phyloP scores from a whole-genome alignment of 495 filamentous ascomycete genomes.

The Friedmanniomyces endolithicus region DNA sequence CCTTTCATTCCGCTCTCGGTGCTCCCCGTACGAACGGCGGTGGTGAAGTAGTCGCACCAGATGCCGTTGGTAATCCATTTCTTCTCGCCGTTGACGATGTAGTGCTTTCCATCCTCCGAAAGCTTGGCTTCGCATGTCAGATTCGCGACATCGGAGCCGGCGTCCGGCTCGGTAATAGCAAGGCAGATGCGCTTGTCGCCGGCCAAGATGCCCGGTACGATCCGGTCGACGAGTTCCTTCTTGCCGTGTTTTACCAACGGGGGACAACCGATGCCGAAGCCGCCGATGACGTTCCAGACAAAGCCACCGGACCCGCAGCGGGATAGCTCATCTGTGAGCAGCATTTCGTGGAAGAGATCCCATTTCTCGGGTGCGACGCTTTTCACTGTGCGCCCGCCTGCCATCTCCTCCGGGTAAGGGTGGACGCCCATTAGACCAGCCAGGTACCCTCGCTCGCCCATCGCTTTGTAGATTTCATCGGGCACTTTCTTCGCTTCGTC shows the following conservation, averaged over 20 bases:
- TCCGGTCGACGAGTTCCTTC: constrained; percentile 72
- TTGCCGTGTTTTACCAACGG: constrained; percentile 87
- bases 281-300: constrained; percentile 96
- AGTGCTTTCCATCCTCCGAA: constrained; percentile 87
- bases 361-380: constrained; percentile 77
- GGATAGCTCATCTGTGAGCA: constrained; percentile 86
- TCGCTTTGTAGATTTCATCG: constrained; percentile 79
- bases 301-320: constrained; percentile 81
- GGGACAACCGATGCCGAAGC: constrained; percentile 86
- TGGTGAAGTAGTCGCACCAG: constrained; percentile 94
- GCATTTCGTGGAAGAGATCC: constrained; percentile 96
- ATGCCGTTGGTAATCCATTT: constrained; percentile 46
- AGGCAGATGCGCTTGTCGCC: constrained; percentile 95
- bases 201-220: constrained; percentile 69
- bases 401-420: constrained; percentile 59
- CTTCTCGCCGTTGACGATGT: constrained; percentile 99
- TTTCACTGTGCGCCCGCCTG: constrained; percentile 49
- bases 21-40: constrained; percentile 75
- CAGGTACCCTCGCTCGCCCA: constrained; percentile 85
- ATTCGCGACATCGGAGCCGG: constrained; percentile 84
- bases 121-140: constrained; percentile 91
- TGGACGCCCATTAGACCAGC: constrained; percentile 74
- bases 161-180: constrained; percentile 64
- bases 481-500: constrained; percentile 88
- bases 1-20: constrained; percentile 69